phyloP scores from a whole-genome alignment of 345 rosid species.

The Aquilaria malaccensis region DNA sequence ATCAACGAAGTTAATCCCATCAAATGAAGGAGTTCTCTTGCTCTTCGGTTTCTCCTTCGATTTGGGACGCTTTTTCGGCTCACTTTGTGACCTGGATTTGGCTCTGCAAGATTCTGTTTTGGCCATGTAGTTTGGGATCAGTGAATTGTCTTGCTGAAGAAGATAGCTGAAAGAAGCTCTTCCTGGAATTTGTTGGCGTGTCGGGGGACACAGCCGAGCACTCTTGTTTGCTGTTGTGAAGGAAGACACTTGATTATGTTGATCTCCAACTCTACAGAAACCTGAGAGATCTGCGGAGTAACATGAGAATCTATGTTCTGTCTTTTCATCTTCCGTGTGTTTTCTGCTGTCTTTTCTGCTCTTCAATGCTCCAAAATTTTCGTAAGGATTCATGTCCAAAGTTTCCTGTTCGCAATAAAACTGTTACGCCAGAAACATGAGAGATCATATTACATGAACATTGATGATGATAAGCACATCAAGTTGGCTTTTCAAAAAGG shows the following conservation, averaged over 20 bases:
- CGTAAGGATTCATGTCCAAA: conserved; percentile 15
- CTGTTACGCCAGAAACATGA: too few species aligned
- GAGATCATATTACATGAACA: too few species aligned
- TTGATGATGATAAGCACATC: too few species aligned
- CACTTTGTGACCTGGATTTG: conserved; percentile 54
- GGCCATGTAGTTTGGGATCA: conserved; percentile 44
- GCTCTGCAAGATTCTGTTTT: conserved; percentile 54
- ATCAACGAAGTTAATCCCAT: conserved; percentile 12
- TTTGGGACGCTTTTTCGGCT: conserved; percentile 46
- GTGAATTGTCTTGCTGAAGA: conserved; percentile 13
- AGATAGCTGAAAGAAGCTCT: conserved; percentile 29
- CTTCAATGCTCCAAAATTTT: conserved; percentile 12
- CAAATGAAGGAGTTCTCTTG: conserved; percentile 21
- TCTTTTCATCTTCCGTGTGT: conserved; percentile 23
- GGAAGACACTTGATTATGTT: conserved; percentile 20
- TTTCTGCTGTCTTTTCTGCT: conserved; percentile 20
- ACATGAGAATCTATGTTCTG: conserved; percentile 19
- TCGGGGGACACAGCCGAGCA: conserved; percentile 15
- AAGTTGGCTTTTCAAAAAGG: too few species aligned
- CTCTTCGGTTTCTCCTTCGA: conserved; percentile 11
- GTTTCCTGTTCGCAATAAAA: conserved; percentile 17
- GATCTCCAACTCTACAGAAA: conserved; percentile 17
- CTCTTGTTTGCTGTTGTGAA: conserved; percentile 30
- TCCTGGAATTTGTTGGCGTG: conserved; percentile 16
- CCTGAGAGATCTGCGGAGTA: conserved; percentile 30